Conservation (phyloP, 305 asterid species). For the Fraxinus greggii region DNA sequence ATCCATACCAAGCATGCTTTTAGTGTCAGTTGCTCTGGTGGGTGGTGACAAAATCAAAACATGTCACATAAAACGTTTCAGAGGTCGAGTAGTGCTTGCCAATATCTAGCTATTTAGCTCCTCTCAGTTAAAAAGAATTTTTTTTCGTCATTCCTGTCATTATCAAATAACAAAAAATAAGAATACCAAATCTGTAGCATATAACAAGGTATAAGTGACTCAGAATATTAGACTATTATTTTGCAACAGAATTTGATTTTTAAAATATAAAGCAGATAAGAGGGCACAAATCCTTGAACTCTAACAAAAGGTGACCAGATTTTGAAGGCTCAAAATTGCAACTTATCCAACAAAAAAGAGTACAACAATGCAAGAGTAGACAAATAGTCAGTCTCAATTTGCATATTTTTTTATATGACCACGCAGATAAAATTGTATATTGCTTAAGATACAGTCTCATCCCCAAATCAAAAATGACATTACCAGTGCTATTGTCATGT, state of each 20-base stretch:
- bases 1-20: background rate
- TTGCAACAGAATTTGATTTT: background rate
- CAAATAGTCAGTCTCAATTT: background rate
- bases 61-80: background rate
- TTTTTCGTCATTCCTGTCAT: background rate
- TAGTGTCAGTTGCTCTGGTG: background rate
- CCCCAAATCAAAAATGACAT: background rate
- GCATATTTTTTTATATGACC: background rate
- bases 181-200: background rate
- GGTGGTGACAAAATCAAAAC: background rate
- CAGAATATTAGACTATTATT: background rate
- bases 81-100: background rate
- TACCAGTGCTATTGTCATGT: background rate
- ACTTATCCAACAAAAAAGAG: background rate
- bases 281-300: background rate
- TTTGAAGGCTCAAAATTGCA: background rate
- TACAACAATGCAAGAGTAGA: background rate
- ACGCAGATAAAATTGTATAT: background rate
- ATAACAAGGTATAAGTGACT: background rate
- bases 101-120: background rate
- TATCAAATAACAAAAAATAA: background rate
- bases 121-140: background rate
- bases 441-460: background rate
- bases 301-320: background rate
- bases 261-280: background rate